These are phyloP conservation scores for Arabidopsis hybrid DNA, from an alignment of 441 rosid species.

Conservation along the genomic window DNA sequence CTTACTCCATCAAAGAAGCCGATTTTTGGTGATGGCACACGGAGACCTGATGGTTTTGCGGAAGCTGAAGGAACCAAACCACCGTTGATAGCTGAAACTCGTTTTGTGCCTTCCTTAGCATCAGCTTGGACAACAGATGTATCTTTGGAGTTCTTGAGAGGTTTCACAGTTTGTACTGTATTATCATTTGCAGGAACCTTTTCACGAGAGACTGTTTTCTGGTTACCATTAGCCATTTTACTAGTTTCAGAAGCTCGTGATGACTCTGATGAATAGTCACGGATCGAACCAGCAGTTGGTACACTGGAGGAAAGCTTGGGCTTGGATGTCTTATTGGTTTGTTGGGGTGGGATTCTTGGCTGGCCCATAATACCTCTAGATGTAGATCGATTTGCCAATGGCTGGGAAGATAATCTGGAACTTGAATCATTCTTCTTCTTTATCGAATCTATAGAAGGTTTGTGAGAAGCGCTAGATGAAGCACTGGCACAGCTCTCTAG, in stretches of 20 bases:
- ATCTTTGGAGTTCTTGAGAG: constrained; percentile 49
- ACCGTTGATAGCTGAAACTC: constrained; percentile 50
- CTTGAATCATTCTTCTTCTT: constrained; percentile 54
- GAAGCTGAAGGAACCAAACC: constrained; percentile 49
- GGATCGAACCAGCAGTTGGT: constrained; percentile 81
- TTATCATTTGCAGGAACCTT: constrained; percentile 26
- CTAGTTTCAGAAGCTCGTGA: constrained; percentile 64
- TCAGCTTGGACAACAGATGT: constrained; percentile 48
- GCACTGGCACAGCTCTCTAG: constrained; percentile 73
- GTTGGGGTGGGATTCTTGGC: constrained; percentile 51
- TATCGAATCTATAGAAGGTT: constrained; percentile 48
- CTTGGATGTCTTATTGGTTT: constrained; percentile 55
- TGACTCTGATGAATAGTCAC: constrained; percentile 78
- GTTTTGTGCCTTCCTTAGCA: constrained; percentile 44
- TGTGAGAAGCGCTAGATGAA: constrained; percentile 65
- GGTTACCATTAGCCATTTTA: constrained; percentile 28
- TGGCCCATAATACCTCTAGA: constrained; percentile 54
- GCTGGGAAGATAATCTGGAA: constrained; percentile 47
- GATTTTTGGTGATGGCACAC: constrained; percentile 93
- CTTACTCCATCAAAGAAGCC: constrained; percentile 99
- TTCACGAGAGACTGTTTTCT: constrained; percentile 31
- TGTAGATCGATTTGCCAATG: constrained; percentile 50
- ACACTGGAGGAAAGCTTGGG: constrained; percentile 59
- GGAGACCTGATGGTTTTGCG: constrained; percentile 82
- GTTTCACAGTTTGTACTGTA: constrained; percentile 42